phyloP scores from a whole-genome alignment of 2,329 filamentous ascomycete species.

The Trichoderma oligosporum region DNA sequence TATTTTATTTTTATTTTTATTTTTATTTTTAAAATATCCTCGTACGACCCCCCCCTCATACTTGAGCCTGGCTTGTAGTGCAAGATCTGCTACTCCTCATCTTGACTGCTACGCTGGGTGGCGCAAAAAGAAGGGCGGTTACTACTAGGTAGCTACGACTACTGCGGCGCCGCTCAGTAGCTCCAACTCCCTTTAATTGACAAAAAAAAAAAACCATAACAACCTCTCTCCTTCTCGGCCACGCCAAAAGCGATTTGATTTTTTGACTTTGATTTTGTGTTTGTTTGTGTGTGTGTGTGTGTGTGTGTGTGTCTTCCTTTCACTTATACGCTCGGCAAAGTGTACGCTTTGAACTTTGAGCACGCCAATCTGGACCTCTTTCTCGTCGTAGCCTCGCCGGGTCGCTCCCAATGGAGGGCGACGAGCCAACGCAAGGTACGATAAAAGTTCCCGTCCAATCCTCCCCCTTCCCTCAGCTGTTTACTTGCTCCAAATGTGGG shows the following conservation, averaged over 20 bases:
- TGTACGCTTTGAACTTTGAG: background rate
- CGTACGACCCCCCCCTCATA: background rate
- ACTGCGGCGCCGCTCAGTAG: slow-evolving; percentile 3
- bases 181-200: slow-evolving; percentile 4
- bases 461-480: background rate
- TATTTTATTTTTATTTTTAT: background rate
- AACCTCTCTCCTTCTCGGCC: background rate
- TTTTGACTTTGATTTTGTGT: background rate
- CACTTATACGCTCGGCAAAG: background rate
- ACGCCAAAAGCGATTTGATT: background rate
- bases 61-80: background rate
- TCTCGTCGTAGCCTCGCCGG: slow-evolving; percentile 29
- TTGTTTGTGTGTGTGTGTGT: no score
- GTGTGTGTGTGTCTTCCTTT: no score
- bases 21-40: background rate
- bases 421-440: slow-evolving; percentile 43
- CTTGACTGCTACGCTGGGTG: background rate
- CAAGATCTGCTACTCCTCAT: no score
- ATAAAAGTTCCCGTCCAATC: background rate
- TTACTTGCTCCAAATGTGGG: background rate
- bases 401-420: slow-evolving; percentile 42
- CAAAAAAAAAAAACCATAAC: background rate
- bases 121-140: background rate
- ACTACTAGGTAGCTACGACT: background rate
- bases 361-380: slow-evolving; percentile 22